Evolutionary conservation across 2,329 filamentous ascomycete genomes (phyloP).

Genomic region (Botrytis byssoidea): DNA sequence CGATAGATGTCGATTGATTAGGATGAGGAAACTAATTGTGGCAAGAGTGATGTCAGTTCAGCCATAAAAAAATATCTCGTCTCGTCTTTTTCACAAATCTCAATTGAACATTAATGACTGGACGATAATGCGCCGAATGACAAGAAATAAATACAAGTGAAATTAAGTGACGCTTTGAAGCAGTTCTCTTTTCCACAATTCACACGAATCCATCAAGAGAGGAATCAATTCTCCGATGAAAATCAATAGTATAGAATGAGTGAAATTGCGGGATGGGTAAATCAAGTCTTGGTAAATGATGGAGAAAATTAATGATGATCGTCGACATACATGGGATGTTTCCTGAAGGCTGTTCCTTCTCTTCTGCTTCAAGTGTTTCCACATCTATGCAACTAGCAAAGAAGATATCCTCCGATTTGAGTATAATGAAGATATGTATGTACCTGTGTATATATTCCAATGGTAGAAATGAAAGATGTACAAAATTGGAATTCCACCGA

Average conservation of each 20-base stretch:
- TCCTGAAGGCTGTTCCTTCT: constrained; percentile 9
- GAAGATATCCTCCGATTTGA: neutral
- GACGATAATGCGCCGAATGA: neutral
- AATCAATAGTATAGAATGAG: neutral
- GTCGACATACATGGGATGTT: constrained; percentile 7
- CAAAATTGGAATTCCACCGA: neutral
- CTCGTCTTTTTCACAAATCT: neutral
- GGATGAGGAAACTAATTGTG: constrained; percentile 19
- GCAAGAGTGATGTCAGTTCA: constrained; percentile 12
- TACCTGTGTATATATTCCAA: neutral
- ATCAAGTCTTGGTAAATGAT: neutral
- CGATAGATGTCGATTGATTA: constrained; percentile 7
- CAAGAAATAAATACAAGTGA: neutral
- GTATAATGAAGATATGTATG: neutral
- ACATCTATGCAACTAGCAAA: constrained; percentile 14
- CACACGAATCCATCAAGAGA: neutral
- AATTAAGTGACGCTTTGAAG: constrained; percentile 3
- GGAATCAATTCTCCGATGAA: neutral
- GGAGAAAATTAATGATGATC: neutral
- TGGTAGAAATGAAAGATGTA: neutral
- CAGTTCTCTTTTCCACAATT: neutral
- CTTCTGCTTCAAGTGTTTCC: constrained; percentile 8
- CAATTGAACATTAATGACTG: neutral
- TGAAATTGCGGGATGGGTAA: neutral
- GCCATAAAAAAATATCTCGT: neutral